phyloP scores from a whole-genome alignment of 192 early-diverging fungal species.

The Rhizoclosmatium sp. region DNA sequence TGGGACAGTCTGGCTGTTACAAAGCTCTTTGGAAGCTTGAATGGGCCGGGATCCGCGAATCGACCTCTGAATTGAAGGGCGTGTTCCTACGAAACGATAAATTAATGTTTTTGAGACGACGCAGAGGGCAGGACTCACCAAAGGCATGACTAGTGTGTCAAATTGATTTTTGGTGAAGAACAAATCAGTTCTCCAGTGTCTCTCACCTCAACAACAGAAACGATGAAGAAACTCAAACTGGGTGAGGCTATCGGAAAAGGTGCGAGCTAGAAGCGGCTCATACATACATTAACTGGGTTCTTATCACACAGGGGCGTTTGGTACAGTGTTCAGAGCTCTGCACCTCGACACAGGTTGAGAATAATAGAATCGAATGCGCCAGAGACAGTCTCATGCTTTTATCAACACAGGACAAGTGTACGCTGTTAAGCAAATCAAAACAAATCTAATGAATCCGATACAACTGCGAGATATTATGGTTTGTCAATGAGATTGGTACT shows the following conservation, averaged over 20 bases:
- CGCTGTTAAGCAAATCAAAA: slow-evolving; percentile 57
- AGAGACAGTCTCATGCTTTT: neutral
- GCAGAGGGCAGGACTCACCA: slow-evolving; percentile 1
- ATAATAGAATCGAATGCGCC: neutral
- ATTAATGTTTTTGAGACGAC: neutral
- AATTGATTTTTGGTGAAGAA: neutral
- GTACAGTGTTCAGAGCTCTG: slow-evolving; percentile 51
- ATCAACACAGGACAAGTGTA: slow-evolving; percentile 47
- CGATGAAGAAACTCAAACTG: slow-evolving; percentile 38
- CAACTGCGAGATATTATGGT: slow-evolving; percentile 57
- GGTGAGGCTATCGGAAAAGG: slow-evolving; percentile 57
- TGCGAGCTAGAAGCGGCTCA: neutral
- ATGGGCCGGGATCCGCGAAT: slow-evolving; percentile 71
- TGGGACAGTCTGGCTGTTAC: slow-evolving; percentile 55
- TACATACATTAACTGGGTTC: neutral
- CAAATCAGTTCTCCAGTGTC: neutral
- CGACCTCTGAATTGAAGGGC: slow-evolving; percentile 59
- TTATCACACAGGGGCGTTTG: slow-evolving; percentile 46
- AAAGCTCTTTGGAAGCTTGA: slow-evolving; percentile 70
- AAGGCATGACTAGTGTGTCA: slow-evolving; percentile 2
- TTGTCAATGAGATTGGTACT: neutral
- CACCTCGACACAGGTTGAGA: slow-evolving; percentile 42
- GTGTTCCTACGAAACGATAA: slow-evolving; percentile 53
- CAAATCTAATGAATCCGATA: slow-evolving; percentile 37
- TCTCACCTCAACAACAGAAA: neutral